phyloP scores from a whole-genome alignment of 129 eudicot genomes.

The Centrapalus pauciflorus region DNA sequence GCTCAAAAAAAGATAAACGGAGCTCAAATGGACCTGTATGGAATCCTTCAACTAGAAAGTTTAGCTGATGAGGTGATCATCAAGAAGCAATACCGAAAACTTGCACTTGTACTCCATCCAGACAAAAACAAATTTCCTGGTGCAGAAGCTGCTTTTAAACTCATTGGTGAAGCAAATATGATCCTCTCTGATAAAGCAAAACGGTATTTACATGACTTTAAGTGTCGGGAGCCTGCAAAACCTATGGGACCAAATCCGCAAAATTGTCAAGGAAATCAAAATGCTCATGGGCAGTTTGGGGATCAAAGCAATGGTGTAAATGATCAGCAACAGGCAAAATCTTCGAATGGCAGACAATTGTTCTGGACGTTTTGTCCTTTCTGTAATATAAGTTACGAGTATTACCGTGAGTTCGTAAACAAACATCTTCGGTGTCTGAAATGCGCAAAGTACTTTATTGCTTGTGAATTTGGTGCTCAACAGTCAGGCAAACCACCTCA shows the following conservation, averaged over 20 bases:
- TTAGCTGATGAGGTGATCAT: conserved; percentile 57
- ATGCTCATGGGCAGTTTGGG: conserved; percentile 16
- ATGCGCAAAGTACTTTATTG: conserved; percentile 35
- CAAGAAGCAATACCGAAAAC: conserved; percentile 75
- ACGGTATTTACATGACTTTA: conserved; percentile 47
- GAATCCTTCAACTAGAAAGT: conserved; percentile 71
- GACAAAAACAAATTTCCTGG: conserved; percentile 88
- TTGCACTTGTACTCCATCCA: conserved; percentile 85
- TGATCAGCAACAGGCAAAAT: conserved; percentile 19
- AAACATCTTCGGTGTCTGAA: conserved; percentile 32
- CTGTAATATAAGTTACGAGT: conserved; percentile 37
- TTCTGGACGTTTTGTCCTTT: conserved; percentile 57
- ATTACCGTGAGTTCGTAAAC: conserved; percentile 22
- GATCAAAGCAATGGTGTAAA: conserved; percentile 19
- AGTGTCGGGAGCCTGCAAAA: conserved; percentile 18
- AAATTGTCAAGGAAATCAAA: conserved; percentile 23
- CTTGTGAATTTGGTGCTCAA: conserved; percentile 28
- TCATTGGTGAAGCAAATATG: conserved; percentile 70
- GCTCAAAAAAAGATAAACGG: conserved; percentile 44
- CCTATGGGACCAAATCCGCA: conserved; percentile 28
- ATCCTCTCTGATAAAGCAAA: conserved; percentile 61
- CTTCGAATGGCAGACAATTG: conserved; percentile 18
- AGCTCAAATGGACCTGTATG: conserved; percentile 59
- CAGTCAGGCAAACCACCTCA: conserved; percentile 18
- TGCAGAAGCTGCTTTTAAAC: conserved; percentile 94